Base-by-base conservation (phyloP, 495 filamentous ascomycete genomes). In the Darksidea phi region DNA sequence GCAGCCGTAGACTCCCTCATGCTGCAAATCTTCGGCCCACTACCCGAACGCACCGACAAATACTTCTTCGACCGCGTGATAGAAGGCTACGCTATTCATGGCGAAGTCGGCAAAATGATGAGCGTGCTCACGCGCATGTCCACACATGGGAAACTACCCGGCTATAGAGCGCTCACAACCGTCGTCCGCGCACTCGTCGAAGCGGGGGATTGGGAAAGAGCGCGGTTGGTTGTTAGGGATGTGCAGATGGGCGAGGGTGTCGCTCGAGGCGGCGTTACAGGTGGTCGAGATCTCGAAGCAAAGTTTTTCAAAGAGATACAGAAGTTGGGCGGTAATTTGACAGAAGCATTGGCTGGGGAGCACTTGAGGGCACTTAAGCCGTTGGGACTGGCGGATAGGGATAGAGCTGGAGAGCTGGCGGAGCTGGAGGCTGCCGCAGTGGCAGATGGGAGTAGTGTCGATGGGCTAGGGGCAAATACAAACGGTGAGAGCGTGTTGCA, bases 31-130 rank as follows among this genome's bases (percentile, higher is more conserved):
- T 59, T 71, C n/a, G 61, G 78, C 26, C 64, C 68, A 12, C 53
- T 69, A 0, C 72, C 73, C 26, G 54, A 64, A 48, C 62, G 73
- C 51, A 64, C 79, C n/a, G 86, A 90, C 71, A 70, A 73, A 36
- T 71, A 82, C 37, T 84, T 91, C 67, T 90, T 84, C 78, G 84
- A 88, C 62, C 78, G 86, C 49, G 72, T 89, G 34, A 77, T 89
- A 47, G 78, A 80, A 52, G 86, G 85, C 6, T 91, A 88, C 66
- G 75, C 80, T 10, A 49, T 67, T 17, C 67, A 63, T 6, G 82
- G 82, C 36, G 73, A 83, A 45, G 73, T 77, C 0, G 67, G 71
- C 11, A 75, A 74, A 37, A 82, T 85, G 57, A 74, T 86, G 57
- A 63, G 69, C 7, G 68, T 84, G 2, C 77, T 85, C 48, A 64